Conservation (phyloP, 2,329 filamentous ascomycete genomes). For the Fusarium subtropicale region DNA sequence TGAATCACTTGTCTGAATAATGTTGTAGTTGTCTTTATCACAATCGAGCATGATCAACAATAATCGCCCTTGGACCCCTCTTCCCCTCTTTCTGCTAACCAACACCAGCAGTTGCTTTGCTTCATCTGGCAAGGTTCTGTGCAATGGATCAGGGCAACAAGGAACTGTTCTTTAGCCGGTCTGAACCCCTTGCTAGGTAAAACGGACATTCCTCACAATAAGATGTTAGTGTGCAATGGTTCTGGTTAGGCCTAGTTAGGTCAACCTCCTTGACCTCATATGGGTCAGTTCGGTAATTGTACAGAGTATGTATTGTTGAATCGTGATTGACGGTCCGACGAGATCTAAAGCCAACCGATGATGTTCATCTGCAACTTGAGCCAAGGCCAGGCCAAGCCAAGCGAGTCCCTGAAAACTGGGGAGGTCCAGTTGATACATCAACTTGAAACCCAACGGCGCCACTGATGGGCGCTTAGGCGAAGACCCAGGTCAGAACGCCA, state of each 20-base stretch:
- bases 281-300: not conserved
- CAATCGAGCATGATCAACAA: not conserved
- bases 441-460: conserved; percentile 37
- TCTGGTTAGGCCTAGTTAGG: conserved; percentile 6
- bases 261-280: conserved; percentile 1
- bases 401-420: conserved; percentile 24
- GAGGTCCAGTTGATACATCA: conserved; percentile 24
- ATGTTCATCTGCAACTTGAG: conserved; percentile 12
- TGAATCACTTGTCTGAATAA: conserved; percentile 7
- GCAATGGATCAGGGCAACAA: conserved; percentile 17
- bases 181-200: conserved; percentile 28
- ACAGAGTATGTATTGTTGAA: not conserved
- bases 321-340: conserved; percentile 11
- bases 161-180: conserved; percentile 34
- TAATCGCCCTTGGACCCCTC: not conserved
- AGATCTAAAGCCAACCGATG: not conserved
- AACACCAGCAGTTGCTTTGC: not conserved
- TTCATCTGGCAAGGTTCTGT: conserved; percentile 18
- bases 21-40: conserved; percentile 2
- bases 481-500: conserved; percentile 24
- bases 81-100: not conserved
- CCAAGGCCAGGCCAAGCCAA: conserved; percentile 18
- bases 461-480: conserved; percentile 24
- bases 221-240: conserved; percentile 10
- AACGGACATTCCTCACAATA: conserved; percentile 11